Conservation (phyloP, 1,139 yeast genomes). For the Pichia sp. region DNA sequence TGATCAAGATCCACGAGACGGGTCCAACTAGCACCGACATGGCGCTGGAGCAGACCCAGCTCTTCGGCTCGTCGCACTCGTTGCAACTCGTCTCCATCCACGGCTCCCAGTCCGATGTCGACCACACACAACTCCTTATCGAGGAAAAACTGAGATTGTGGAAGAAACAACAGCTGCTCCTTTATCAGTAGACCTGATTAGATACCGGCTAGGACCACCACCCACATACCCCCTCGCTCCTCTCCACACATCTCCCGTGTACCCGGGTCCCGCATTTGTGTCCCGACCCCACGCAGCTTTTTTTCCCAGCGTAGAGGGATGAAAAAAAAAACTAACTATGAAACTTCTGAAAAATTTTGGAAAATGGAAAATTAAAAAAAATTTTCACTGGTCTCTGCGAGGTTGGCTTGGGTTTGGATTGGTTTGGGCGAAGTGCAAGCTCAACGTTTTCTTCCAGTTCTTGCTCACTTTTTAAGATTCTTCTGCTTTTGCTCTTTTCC, state of each 20-base stretch:
- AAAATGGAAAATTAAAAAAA: neutral
- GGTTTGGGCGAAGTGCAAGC: neutral
- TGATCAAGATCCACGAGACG: conserved; percentile 4
- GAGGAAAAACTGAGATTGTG: neutral
- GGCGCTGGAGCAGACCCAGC: neutral
- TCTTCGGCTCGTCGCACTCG: neutral
- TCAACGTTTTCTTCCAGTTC: neutral
- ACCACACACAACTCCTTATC: neutral
- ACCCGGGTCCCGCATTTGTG: neutral
- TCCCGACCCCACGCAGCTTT: neutral
- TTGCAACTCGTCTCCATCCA: neutral
- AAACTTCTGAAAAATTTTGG: conserved; percentile 1
- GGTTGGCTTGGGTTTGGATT: neutral
- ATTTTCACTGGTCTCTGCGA: conserved; percentile 2
- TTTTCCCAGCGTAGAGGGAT: neutral
- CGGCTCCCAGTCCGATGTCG: neutral
- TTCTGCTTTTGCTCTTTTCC: neutral
- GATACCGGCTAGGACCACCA: neutral
- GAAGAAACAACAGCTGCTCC: neutral
- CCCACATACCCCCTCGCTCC: neutral
- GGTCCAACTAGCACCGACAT: neutral
- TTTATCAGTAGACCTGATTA: neutral
- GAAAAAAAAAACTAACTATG: neutral
- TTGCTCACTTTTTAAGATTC: neutral
- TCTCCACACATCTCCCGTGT: neutral